Evolutionary conservation across 2,329 filamentous ascomycete genomes (phyloP), one percentile per base, ranked within the genome.

Genomic region (Grosmannia huntii): DNA sequence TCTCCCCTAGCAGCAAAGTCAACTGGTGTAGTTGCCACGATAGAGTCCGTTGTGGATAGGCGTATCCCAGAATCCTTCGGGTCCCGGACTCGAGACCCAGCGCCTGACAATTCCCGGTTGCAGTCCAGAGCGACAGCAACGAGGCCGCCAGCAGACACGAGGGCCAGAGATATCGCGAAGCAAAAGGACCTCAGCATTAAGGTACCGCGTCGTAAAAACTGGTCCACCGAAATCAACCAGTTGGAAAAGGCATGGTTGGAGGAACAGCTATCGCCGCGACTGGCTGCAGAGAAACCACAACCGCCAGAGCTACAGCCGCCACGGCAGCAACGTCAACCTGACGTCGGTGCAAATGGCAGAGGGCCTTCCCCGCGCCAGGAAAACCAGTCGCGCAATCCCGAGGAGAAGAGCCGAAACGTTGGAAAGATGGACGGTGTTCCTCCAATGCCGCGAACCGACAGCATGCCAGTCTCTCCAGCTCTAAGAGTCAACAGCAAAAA

Each of bases 181-280:
- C 46, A 60, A 19, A 59, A 58, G 21, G 61, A 63, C 1, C 63
- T 78, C 16, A 75, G 75, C 0, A 73, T 77, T 23, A 71, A 72
- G 61, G 70, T 72, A 0, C 71, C 76, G 2, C 70, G 73, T 23
- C 71, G 75, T 41, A 70, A 71, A 52, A 82, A 79, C 63, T 69
- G 80, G 57, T 73, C 74, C 4, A 75, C 76, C 69, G 73, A 74
- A 59, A 70, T 79, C 14, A 75, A 79, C 38, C 68, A 71, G 57
- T 59, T 72, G 7, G 70, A 72, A 51, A 67, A 67, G 61, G 64
- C 66, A 5, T 67, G 70, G 48, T 56, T 70, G 44, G 64, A 62
- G 19, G 66, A 66, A 9, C 68, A 69, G 60, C 59, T 62, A 53
- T 19, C 23, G 25, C 59, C 27, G 11, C 31, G 28, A 5, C 12